Conservation (phyloP, 495 filamentous ascomycete species). For the Xylaria telfairii region DNA sequence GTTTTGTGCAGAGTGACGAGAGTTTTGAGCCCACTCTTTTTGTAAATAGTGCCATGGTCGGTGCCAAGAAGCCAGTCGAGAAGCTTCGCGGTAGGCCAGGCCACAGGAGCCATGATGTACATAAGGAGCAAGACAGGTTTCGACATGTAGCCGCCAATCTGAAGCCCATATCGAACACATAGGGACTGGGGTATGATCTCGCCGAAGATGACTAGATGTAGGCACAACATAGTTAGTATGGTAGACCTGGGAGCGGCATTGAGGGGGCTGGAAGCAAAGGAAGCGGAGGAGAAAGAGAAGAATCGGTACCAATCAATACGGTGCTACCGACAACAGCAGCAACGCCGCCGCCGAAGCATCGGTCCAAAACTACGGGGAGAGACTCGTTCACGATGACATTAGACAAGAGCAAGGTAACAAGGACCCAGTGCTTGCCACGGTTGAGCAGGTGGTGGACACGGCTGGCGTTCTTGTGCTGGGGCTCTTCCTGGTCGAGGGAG, state of each 20-base stretch:
- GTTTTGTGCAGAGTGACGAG: conserved; percentile 92
- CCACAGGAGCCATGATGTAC: conserved; percentile 86
- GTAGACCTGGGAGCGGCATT: not conserved
- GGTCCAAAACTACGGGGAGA: conserved; percentile 91
- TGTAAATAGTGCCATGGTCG: conserved; percentile 94
- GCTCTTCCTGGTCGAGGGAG: conserved; percentile 71
- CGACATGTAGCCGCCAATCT: conserved; percentile 95
- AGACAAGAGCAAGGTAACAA: conserved; percentile 90
- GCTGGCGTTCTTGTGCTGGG: conserved; percentile 77
- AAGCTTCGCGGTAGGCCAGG: conserved; percentile 89
- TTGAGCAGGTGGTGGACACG: conserved; percentile 82
- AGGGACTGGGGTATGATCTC: conserved; percentile 95
- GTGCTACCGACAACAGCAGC: conserved; percentile 93
- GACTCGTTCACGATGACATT: conserved; percentile 99
- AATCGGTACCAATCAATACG: conserved; percentile 78
- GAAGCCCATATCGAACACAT: conserved; percentile 94
- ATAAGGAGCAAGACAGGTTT: conserved; percentile 87
- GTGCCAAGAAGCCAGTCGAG: conserved; percentile 87
- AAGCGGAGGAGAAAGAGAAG: not conserved
- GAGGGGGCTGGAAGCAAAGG: not conserved
- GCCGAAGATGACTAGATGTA: conserved; percentile 84
- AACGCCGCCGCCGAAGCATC: conserved; percentile 92
- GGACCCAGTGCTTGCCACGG: conserved; percentile 97
- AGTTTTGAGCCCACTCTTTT: conserved; percentile 82
- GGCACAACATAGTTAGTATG: not conserved